These are phyloP conservation scores for Emydomyces testavorans DNA, from an alignment of 2,329 filamentous ascomycete species.

Conservation along the genomic window DNA sequence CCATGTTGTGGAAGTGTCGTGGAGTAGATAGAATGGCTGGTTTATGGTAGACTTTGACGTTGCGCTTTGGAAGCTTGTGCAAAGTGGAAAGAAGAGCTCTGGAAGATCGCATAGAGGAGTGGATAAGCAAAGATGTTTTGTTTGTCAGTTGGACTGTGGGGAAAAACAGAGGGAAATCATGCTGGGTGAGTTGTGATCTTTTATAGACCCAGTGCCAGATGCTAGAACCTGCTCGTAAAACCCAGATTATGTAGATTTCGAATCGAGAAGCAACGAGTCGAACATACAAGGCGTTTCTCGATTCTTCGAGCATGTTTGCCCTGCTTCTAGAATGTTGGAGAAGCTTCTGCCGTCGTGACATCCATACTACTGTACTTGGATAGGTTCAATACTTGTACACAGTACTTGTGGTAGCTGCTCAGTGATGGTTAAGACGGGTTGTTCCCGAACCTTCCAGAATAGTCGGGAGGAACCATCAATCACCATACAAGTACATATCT, in stretches of 20 bases:
- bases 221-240: conserved; percentile 8
- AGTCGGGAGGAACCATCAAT: too few species aligned
- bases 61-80: conserved; percentile 6
- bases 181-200: conserved; percentile 7
- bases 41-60: conserved; percentile 6
- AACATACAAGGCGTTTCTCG: neutral
- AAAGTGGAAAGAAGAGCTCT: conserved; percentile 10
- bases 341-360: neutral
- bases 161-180: conserved; percentile 2
- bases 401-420: too few species aligned
- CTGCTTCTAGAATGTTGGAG: neutral
- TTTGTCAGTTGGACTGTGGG: conserved; percentile 3
- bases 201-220: conserved; percentile 11
- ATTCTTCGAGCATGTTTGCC: neutral
- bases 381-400: too few species aligned
- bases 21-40: neutral
- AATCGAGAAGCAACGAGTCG: neutral
- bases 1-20: conserved; percentile 26
- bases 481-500: too few species aligned
- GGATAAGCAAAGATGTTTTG: conserved; percentile 6
- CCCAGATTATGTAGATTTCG: conserved; percentile 1
- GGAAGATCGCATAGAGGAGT: conserved; percentile 5
- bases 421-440: too few species aligned
- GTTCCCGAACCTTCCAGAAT: too few species aligned
- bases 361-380: too few species aligned